phyloP scores from a whole-genome alignment of 2,329 filamentous ascomycete species.

The Calcarisporium arbuscula region DNA sequence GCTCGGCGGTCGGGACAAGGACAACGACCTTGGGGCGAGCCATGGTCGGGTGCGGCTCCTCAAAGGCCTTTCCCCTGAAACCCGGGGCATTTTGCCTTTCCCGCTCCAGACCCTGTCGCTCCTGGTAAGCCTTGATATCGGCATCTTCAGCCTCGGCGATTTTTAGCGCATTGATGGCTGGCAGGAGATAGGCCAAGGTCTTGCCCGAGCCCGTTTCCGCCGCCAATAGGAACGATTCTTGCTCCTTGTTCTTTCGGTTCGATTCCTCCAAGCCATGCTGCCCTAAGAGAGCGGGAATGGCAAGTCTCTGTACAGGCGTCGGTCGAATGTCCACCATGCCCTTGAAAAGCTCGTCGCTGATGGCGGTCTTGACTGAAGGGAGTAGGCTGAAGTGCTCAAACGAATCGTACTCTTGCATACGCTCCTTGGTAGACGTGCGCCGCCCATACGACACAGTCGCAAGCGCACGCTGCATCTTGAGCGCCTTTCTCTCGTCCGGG shows the following conservation, averaged over 20 bases:
- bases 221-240: constrained; percentile 64
- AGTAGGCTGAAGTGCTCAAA: constrained; percentile 79
- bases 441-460: constrained; percentile 70
- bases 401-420: constrained; percentile 61
- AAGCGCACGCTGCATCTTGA: constrained; percentile 88
- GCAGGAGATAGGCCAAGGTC: constrained; percentile 86
- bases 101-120: constrained; percentile 48
- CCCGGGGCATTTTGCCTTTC: constrained; percentile 46
- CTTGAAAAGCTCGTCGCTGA: constrained; percentile 67
- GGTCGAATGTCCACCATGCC: constrained; percentile 70
- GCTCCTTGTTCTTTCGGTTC: constrained; percentile 33
- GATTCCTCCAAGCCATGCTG: constrained; percentile 29
- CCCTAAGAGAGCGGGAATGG: constrained; percentile 74
- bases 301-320: constrained; percentile 83
- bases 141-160: constrained; percentile 58
- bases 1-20: constrained; percentile 84
- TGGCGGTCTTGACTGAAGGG: constrained; percentile 62
- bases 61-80: constrained; percentile 56
- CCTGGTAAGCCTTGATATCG: constrained; percentile 51
- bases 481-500: constrained; percentile 55
- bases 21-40: constrained; percentile 79
- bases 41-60: constrained; percentile 65
- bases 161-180: constrained; percentile 80
- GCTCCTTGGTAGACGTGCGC: constrained; percentile 43
- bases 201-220: constrained; percentile 97